These are phyloP conservation scores for Conticribra guillardii DNA, from an alignment of 108 stramenopile genomes.

Conservation along the genomic window DNA sequence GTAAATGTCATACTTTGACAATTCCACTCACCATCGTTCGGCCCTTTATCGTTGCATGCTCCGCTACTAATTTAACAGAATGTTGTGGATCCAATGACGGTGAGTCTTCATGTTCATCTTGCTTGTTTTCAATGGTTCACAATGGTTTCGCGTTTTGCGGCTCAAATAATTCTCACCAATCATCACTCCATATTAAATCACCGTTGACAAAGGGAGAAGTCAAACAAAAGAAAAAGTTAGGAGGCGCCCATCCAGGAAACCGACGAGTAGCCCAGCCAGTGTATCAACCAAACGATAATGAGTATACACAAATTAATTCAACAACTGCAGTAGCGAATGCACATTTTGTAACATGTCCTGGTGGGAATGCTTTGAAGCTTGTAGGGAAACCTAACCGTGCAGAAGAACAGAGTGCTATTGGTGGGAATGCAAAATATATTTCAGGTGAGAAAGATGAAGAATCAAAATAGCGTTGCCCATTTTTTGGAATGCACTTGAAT, in stretches of 20 bases:
- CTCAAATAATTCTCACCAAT: neutral
- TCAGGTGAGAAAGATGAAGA: constrained; percentile 39
- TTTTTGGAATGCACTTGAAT: constrained; percentile 4
- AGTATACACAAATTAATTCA: constrained; percentile 45
- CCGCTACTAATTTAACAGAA: neutral
- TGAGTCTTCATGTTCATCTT: neutral
- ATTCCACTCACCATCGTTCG: no score
- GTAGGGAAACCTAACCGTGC: constrained; percentile 62
- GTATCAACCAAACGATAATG: constrained; percentile 66
- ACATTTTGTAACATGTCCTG: constrained; percentile 84
- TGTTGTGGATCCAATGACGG: neutral
- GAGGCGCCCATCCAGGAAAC: constrained; percentile 66
- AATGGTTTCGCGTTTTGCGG: neutral
- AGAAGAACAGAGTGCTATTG: constrained; percentile 12
- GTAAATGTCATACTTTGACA: no score
- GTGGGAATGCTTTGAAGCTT: constrained; percentile 83
- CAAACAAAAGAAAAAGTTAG: constrained; percentile 3
- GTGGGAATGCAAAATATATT: constrained; percentile 55
- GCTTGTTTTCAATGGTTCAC: no score
- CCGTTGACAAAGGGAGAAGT: neutral
- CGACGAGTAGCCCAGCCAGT: constrained; percentile 54
- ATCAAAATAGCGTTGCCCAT: neutral
- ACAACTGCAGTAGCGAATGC: constrained; percentile 62
- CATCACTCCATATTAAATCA: no score
- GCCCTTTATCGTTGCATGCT: neutral